Evolutionary conservation across 176 grass and related monocot genomes (phyloP).

Genomic region (Stipa capillata): DNA sequence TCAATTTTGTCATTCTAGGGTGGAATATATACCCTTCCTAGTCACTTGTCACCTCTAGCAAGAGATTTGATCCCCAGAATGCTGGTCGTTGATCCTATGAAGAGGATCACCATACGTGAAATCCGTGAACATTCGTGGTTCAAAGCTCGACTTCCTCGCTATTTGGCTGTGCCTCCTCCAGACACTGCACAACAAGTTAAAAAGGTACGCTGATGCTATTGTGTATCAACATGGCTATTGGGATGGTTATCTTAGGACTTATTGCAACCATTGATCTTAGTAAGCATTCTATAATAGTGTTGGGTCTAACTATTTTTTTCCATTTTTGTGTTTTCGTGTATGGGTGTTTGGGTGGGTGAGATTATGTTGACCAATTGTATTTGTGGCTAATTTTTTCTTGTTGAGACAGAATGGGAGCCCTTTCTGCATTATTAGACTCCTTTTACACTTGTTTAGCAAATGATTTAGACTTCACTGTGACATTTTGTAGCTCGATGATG

Average conservation of each 20-base stretch:
- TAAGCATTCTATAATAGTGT: background rate
- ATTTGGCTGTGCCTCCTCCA: conserved; percentile 66
- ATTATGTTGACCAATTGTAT: background rate
- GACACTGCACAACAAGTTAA: conserved; percentile 76
- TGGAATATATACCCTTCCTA: conserved; percentile 87
- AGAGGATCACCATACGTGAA: conserved; percentile 72
- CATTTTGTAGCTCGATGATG: conserved; percentile 75
- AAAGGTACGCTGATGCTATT: conserved; percentile 40
- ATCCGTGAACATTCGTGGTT: conserved; percentile 86
- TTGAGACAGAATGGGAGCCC: background rate
- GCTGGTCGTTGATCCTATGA: conserved; percentile 84
- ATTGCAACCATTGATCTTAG: background rate
- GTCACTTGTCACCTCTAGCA: conserved; percentile 63
- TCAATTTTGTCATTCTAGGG: conserved; percentile 42
- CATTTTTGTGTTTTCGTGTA: background rate
- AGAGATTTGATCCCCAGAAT: conserved; percentile 77
- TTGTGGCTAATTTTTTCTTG: background rate
- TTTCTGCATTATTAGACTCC: background rate
- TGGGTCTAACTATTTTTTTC: background rate
- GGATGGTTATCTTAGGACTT: background rate
- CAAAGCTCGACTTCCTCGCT: conserved; percentile 53
- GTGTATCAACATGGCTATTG: background rate
- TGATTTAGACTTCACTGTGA: conserved; percentile 12
- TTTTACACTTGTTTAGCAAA: background rate
- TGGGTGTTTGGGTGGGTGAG: background rate